phyloP scores from a whole-genome alignment of 176 grass and related monocot species.

The Urochloa ruziziensis region DNA sequence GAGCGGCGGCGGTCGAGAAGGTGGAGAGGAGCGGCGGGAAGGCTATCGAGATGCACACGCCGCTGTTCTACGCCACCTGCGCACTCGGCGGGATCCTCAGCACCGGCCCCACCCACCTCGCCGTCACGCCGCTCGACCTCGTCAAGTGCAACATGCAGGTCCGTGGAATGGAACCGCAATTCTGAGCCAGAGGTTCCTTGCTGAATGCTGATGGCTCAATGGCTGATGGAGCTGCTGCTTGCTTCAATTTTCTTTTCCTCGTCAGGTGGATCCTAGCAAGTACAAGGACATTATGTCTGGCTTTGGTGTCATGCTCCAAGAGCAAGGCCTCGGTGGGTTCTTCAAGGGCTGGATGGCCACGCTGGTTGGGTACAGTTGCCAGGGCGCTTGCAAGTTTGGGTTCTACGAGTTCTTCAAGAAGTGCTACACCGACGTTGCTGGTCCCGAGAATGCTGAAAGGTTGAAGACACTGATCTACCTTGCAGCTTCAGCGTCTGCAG shows the following conservation, averaged over 20 bases:
- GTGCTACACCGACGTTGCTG: slow-evolving; percentile 64
- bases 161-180: neutral
- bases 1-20: neutral
- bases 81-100: slow-evolving; percentile 58
- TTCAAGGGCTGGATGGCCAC: slow-evolving; percentile 93
- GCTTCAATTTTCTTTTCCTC: slow-evolving; percentile 17
- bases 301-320: slow-evolving; percentile 60
- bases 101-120: slow-evolving; percentile 65
- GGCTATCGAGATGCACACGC: slow-evolving; percentile 51
- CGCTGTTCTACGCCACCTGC: slow-evolving; percentile 68
- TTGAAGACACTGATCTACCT: slow-evolving; percentile 68
- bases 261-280: slow-evolving; percentile 84
- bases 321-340: slow-evolving; percentile 72
- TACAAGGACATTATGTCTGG: slow-evolving; percentile 62
- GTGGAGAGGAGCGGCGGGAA: neutral
- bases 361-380: slow-evolving; percentile 76
- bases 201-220: neutral
- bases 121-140: slow-evolving; percentile 62
- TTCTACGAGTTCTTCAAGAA: slow-evolving; percentile 96
- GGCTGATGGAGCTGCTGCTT: neutral
- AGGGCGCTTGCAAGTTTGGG: slow-evolving; percentile 89
- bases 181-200: neutral
- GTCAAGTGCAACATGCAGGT: slow-evolving; percentile 85
- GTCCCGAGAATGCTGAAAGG: slow-evolving; percentile 44
- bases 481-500: slow-evolving; percentile 70